Base-by-base conservation (phyloP, 495 filamentous ascomycete species). In the Rusavskia elegans region DNA sequence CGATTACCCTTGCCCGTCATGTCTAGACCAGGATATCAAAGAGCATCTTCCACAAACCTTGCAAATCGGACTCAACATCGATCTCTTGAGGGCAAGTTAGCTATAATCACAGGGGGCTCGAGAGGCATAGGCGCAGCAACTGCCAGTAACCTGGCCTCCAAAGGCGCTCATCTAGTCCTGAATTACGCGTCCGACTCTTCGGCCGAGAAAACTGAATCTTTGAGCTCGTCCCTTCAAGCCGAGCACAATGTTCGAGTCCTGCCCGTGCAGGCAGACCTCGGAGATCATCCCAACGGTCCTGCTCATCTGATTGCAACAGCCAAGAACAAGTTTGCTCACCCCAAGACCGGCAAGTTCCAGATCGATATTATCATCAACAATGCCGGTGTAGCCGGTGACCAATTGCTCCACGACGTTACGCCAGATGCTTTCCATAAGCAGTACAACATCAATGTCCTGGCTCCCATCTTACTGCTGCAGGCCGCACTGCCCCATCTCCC, bases 301-400 rank as follows among this genome's bases (percentile, higher is more conserved):
- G 56, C 65, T 25, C 64, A 71, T 52, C 56, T 75, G 27, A 60
- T 75, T 51, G 57, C 55, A 20, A 65, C 68, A 0, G 74, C 74
- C 0, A 67, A 75, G 41, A 63, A 73, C 53, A 67, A 77, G 51
- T 81, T 81, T 60, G 56, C 70, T 14, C 63, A 71, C 36, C 68
- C 67, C 30, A 63, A 67, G 45, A 66, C 62, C 10, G 64, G 64
- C 16, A 70, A 70, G 23, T 77, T 89, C 64, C 79, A 82, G 55
- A 78, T 95, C 66, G 86, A 95, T 64, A 87, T 95, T 57, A 66
- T 94, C 25, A 70, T 95, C 70, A 93, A 95, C 74, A 94, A 94
- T 64, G 88, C 89, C 41, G 89, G 81, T 52, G 65, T 90, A 9
- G 71, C 79, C 2, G 61, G 60, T 27, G 83, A 89, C 65, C 65